Evolutionary conservation across 2,329 filamentous ascomycete genomes (phyloP).

Genomic region (Botrytis elliptica): DNA sequence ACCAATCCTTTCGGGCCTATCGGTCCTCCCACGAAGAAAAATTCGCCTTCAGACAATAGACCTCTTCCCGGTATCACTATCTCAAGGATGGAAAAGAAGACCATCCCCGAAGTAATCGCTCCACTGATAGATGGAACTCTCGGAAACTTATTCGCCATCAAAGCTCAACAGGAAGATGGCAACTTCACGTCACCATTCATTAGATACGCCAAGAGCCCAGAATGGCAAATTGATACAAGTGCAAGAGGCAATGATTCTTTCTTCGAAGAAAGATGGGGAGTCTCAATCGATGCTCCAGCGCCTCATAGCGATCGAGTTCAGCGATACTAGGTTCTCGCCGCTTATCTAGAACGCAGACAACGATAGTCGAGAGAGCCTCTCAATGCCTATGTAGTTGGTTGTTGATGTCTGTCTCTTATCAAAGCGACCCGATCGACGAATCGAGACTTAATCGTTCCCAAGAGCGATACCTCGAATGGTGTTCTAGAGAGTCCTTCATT

Average conservation of each 20-base stretch:
- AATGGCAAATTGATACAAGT: conserved; percentile 32
- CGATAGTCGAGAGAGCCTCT: not conserved
- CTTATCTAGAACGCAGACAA: not conserved
- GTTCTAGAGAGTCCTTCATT: not conserved
- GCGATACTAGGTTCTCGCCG: not conserved
- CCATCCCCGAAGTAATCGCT: conserved; percentile 26
- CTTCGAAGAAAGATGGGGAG: conserved; percentile 38
- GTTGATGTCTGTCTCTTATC: not conserved
- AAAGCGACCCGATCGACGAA: not conserved
- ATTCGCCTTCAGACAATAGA: conserved; percentile 20
- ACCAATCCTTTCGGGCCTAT: conserved; percentile 27
- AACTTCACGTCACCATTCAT: conserved; percentile 28
- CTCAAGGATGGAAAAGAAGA: conserved; percentile 32
- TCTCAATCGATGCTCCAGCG: conserved; percentile 4
- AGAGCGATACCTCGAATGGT: not conserved
- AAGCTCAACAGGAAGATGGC: conserved; percentile 25
- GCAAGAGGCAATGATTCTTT: conserved; percentile 33
- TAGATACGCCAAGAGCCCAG: conserved; percentile 28
- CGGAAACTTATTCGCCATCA: conserved; percentile 33
- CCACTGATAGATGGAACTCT: conserved; percentile 35
- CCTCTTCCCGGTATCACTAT: conserved; percentile 25
- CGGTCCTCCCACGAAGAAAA: conserved; percentile 26
- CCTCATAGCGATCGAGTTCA: not conserved
- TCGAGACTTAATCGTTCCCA: not conserved
- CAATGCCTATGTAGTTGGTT: not conserved